Percentiles rank a stretch among this genome's conserved stretches.
phyloP scores from a whole-genome alignment of 768 basidiomycete genomes.

The Paxillus rubicundulus region DNA sequence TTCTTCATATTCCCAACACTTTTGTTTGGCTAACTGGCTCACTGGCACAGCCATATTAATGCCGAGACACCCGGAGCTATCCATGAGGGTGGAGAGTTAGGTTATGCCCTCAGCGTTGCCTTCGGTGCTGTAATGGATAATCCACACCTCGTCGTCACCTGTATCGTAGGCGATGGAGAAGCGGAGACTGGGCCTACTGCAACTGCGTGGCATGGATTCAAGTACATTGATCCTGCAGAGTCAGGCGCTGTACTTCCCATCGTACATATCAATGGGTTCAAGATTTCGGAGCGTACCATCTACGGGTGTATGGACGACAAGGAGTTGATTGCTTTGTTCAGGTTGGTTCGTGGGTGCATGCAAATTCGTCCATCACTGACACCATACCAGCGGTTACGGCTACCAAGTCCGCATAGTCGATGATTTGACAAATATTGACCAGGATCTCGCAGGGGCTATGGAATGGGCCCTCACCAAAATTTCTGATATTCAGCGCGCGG shows the following conservation, averaged over 20 bases:
- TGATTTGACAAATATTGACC: conserved; percentile 62
- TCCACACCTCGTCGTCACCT: conserved; percentile 77
- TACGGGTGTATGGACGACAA: conserved; percentile 90
- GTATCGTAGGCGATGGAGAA: conserved; percentile 88
- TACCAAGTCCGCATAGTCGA: conserved; percentile 86
- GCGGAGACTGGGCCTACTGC: conserved; percentile 80
- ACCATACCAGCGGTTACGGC: conserved; percentile 62
- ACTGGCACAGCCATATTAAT: conserved; percentile 56
- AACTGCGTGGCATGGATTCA: conserved; percentile 80
- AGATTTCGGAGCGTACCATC: conserved; percentile 89
- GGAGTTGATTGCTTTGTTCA: conserved; percentile 73
- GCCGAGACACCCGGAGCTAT: conserved; percentile 87
- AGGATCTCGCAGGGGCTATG: conserved; percentile 76
- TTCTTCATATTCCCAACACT: not conserved
- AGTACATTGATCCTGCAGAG: conserved; percentile 88
- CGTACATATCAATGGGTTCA: conserved; percentile 84
- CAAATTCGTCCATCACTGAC: conserved; percentile 4
- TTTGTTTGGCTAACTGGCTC: conserved; percentile 1
- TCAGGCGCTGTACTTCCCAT: conserved; percentile 91
- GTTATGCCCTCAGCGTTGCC: conserved; percentile 82
- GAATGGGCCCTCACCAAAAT: conserved; percentile 79
- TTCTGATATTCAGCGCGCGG: conserved; percentile 73
- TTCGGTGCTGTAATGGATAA: conserved; percentile 93
- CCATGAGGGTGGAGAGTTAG: conserved; percentile 90
- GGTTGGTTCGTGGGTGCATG: conserved; percentile 37